A percentile compares a stretch with the other conserved stretches of the same genome.
phyloP scores from a whole-genome alignment of 169 alveolate species.

The Plasmodium vivax region DNA sequence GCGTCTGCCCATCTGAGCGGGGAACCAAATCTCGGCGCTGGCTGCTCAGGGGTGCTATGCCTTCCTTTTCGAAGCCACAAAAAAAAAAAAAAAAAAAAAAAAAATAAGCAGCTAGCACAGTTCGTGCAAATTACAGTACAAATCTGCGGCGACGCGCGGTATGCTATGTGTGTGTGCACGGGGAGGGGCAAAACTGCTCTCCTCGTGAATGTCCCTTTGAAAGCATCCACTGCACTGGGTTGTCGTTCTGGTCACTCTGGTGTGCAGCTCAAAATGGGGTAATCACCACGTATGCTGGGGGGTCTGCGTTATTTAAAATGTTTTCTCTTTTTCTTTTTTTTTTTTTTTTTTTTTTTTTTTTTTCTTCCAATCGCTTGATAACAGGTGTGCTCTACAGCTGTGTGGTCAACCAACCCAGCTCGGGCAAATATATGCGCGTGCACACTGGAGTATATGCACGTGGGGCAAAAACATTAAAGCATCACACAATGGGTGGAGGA shows the following conservation, averaged over 20 bases:
- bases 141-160: not conserved
- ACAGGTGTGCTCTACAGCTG: not conserved
- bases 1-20: not conserved
- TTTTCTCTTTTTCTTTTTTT: not conserved
- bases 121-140: not conserved
- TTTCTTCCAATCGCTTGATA: not conserved
- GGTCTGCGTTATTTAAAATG: not conserved
- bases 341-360: no score
- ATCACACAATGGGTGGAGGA: not conserved
- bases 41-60: not conserved
- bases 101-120: not conserved
- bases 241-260: not conserved
- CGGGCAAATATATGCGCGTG: not conserved
- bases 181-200: not conserved
- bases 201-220: not conserved
- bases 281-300: not conserved
- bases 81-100: no score
- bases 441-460: not conserved
- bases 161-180: not conserved
- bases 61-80: not conserved
- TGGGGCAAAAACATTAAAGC: not conserved
- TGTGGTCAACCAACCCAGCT: not conserved
- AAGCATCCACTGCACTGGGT: not conserved
- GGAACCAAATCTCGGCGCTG: not conserved
- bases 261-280: not conserved